Evolutionary conservation across 371 early-diverging fungal genomes (phyloP).

Genomic region (Apophysomyces elegans): DNA sequence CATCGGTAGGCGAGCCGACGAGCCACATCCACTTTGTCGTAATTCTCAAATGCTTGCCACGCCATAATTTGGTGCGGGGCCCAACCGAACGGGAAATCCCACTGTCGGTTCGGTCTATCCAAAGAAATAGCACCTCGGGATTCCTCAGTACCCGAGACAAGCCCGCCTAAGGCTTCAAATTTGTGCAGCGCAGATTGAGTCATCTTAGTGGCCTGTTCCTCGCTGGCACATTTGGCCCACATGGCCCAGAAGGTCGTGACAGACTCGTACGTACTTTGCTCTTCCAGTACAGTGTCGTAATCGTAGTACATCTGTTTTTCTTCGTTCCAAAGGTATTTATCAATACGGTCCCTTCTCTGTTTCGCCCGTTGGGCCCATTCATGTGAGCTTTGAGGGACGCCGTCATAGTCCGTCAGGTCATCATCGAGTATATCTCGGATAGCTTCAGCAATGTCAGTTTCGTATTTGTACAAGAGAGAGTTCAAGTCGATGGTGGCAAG

Average conservation of each 20-base stretch:
- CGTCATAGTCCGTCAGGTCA: slow-evolving; percentile 53
- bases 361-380: slow-evolving; percentile 62
- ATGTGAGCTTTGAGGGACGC: slow-evolving; percentile 41
- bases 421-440: slow-evolving; percentile 69
- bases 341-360: slow-evolving; percentile 59
- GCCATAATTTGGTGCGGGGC: slow-evolving; percentile 98
- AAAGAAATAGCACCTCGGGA: slow-evolving; percentile 79
- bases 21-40: slow-evolving; percentile 81
- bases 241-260: slow-evolving; percentile 78
- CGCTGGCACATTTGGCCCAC: slow-evolving; percentile 73
- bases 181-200: slow-evolving; percentile 55
- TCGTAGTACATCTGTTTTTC: slow-evolving; percentile 63
- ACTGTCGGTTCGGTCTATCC: slow-evolving; percentile 93
- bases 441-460: slow-evolving; percentile 83
- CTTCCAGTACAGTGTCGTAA: slow-evolving; percentile 60
- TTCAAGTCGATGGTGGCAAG: slow-evolving; percentile 94
- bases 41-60: slow-evolving; percentile 89
- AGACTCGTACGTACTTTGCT: slow-evolving; percentile 68
- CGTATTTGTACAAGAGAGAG: slow-evolving; percentile 92
- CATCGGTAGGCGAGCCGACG: slow-evolving; percentile 91
- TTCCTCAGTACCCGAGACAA: slow-evolving; percentile 88
- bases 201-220: slow-evolving; percentile 67
- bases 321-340: slow-evolving; percentile 75
- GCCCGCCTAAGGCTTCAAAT: slow-evolving; percentile 89
- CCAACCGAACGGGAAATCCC: slow-evolving; percentile 98